phyloP scores from a whole-genome alignment of 345 rosid genomes.

The Rhodamnia argentea region DNA sequence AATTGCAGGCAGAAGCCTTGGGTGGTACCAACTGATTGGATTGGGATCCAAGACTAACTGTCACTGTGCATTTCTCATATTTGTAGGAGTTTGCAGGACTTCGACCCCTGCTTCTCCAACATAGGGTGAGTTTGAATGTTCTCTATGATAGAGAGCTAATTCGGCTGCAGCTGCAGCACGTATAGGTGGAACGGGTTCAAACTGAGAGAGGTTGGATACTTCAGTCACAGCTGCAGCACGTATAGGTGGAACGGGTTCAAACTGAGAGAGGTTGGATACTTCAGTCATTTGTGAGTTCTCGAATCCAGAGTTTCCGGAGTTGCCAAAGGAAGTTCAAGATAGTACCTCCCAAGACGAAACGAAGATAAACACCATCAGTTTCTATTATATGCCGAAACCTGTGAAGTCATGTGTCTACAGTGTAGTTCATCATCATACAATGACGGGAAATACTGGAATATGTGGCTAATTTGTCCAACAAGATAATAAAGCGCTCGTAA shows the following conservation, averaged over 20 bases:
- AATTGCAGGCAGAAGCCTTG: background rate
- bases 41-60: background rate
- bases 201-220: background rate
- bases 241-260: background rate
- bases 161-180: background rate
- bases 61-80: background rate
- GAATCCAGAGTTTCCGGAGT: background rate
- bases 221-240: background rate
- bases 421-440: background rate
- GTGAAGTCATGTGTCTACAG: too few relatives aligned
- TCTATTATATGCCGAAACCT: background rate
- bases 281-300: background rate
- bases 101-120: background rate
- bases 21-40: background rate
- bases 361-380: too few relatives aligned
- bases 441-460: background rate
- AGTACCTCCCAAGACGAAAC: too few relatives aligned
- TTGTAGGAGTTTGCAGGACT: background rate
- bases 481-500: background rate
- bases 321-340: too few relatives aligned
- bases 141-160: background rate
- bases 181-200: background rate
- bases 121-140: background rate
- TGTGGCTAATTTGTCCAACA: background rate
- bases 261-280: background rate